phyloP scores from a whole-genome alignment of 139 green algal genomes.

The Desmodesmus armatus region DNA sequence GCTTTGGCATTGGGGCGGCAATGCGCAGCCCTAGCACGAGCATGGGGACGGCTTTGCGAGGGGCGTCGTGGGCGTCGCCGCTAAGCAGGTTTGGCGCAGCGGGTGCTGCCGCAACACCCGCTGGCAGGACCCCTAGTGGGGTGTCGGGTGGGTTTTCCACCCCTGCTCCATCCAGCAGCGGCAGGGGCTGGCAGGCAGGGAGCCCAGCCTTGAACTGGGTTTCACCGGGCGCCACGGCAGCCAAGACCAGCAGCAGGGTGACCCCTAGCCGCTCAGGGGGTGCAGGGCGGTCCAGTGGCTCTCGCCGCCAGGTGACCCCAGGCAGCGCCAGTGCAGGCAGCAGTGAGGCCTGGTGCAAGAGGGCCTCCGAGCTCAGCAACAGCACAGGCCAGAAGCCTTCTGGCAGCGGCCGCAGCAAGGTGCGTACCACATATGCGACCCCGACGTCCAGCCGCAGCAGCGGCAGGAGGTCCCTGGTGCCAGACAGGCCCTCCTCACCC shows the following conservation, averaged over 20 bases:
- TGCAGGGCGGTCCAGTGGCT: background rate
- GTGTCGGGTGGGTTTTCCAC: too few species aligned
- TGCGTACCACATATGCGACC: conserved; percentile 37
- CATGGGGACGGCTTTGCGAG: too few species aligned
- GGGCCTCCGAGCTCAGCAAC: conserved; percentile 18
- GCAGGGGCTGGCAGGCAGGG: background rate
- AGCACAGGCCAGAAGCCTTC: background rate
- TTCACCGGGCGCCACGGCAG: conserved; percentile 11
- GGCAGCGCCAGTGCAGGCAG: conserved; percentile 27
- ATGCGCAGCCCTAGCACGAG: too few species aligned
- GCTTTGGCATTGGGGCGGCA: too few species aligned
- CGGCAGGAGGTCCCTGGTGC: background rate
- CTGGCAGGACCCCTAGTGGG: too few species aligned
- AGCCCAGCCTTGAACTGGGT: conserved; percentile 45
- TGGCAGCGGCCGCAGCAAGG: background rate
- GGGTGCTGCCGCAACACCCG: too few species aligned
- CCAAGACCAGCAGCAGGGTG: background rate
- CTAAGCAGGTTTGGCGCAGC: too few species aligned
- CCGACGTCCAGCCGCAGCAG: background rate
- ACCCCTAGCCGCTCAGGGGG: background rate
- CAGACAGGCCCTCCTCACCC: conserved; percentile 18
- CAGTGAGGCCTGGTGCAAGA: conserved; percentile 29
- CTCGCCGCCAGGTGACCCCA: background rate
- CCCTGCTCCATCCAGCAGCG: background rate
- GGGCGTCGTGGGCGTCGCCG: too few species aligned